Evolutionary conservation across 176 grass and related monocot genomes (phyloP).

Genomic region (Carex pumila): DNA sequence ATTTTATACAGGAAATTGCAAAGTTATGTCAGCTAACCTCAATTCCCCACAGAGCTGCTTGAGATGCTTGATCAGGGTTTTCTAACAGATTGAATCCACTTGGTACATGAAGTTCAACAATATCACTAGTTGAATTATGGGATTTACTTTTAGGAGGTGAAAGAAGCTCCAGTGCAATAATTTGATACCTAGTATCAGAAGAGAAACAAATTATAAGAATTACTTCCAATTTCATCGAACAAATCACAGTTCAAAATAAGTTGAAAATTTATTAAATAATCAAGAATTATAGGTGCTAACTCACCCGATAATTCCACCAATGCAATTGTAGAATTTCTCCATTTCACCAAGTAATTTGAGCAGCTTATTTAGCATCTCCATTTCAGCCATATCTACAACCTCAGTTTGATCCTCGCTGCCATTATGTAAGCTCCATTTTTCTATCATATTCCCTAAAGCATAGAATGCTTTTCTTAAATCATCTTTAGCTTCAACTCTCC

Average conservation of each 20-base stretch:
- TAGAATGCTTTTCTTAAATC: conserved; percentile 58
- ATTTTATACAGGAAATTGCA: not conserved
- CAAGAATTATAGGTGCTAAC: conserved; percentile 10
- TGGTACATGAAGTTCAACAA: conserved; percentile 76
- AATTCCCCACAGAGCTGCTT: conserved; percentile 92
- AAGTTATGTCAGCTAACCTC: conserved; percentile 48
- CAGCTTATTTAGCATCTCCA: conserved; percentile 43
- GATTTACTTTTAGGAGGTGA: conserved; percentile 33
- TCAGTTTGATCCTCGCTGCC: conserved; percentile 11
- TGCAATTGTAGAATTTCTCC: conserved; percentile 83
- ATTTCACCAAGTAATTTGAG: conserved; percentile 64
- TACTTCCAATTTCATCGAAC: not conserved
- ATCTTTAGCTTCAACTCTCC: conserved; percentile 18
- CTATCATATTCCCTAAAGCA: conserved; percentile 50
- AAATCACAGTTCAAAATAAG: conserved; percentile 5
- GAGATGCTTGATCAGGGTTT: conserved; percentile 71
- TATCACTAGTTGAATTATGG: conserved; percentile 27
- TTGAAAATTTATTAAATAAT: not conserved
- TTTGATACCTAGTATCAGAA: conserved; percentile 61
- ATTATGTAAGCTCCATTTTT: conserved; percentile 61
- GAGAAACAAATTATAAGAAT: conserved; percentile 5
- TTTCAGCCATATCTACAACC: conserved; percentile 15
- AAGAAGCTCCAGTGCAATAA: conserved; percentile 68
- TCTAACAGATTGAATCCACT: conserved; percentile 75
- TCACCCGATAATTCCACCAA: conserved; percentile 96